Evolutionary conservation across 371 early-diverging fungal species (phyloP).

Genomic region (Mortierella sp.): DNA sequence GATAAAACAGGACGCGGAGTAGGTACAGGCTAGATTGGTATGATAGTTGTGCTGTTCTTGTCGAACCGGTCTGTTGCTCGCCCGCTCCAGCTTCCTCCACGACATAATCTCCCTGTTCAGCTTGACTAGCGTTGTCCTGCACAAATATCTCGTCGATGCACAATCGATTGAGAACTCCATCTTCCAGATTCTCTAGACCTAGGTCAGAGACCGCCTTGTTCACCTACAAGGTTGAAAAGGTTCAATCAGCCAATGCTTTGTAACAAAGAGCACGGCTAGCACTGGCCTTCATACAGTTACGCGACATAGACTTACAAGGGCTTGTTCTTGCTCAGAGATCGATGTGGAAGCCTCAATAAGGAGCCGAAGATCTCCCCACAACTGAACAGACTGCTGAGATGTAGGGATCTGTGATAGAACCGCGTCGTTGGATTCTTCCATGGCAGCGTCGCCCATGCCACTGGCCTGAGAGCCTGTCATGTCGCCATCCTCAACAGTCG

Average conservation of each 20-base stretch:
- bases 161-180: slow-evolving; percentile 30
- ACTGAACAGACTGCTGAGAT: slow-evolving; percentile 37
- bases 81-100: not conserved
- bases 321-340: not conserved
- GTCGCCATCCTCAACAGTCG: not conserved
- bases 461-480: not conserved
- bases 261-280: not conserved
- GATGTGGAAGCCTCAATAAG: slow-evolving; percentile 21
- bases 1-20: slow-evolving; percentile 22
- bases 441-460: slow-evolving; percentile 9
- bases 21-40: slow-evolving; percentile 31
- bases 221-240: slow-evolving; percentile 16
- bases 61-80: not conserved
- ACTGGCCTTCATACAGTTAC: not conserved
- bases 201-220: slow-evolving; percentile 14
- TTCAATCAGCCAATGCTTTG: not conserved
- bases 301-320: slow-evolving; percentile 17
- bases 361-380: slow-evolving; percentile 45
- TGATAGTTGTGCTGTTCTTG: slow-evolving; percentile 12
- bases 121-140: not conserved
- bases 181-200: slow-evolving; percentile 39
- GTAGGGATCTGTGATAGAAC: slow-evolving; percentile 29
- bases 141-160: slow-evolving; percentile 39
- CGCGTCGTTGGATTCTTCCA: slow-evolving; percentile 1
- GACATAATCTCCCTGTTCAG: not conserved